phyloP scores from a whole-genome alignment of 306 rosid species.

The Trifolium pratense region DNA sequence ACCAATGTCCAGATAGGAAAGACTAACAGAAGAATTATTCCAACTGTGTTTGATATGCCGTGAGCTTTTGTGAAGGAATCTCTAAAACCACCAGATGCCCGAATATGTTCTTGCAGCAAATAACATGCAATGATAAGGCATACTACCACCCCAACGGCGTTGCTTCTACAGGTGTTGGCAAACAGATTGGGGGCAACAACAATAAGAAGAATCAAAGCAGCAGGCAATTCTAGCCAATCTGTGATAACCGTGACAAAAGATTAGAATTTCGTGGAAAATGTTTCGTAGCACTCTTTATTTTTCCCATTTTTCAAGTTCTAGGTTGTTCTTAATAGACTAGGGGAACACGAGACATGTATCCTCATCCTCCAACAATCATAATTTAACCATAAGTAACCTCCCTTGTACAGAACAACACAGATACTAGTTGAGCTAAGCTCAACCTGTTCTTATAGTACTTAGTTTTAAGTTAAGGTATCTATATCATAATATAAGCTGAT shows the following conservation, averaged over 20 bases:
- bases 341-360: background rate
- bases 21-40: slow-evolving; percentile 73
- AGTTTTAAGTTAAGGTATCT: too few species aligned
- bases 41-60: slow-evolving; percentile 75
- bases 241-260: slow-evolving; percentile 30
- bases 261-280: too few species aligned
- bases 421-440: too few species aligned
- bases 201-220: slow-evolving; percentile 63
- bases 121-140: slow-evolving; percentile 76
- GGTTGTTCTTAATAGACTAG: background rate
- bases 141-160: slow-evolving; percentile 56
- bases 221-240: slow-evolving; percentile 92
- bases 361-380: background rate
- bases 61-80: slow-evolving; percentile 73
- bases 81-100: slow-evolving; percentile 90
- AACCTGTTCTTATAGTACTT: too few species aligned
- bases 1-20: slow-evolving; percentile 83
- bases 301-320: background rate
- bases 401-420: too few species aligned
- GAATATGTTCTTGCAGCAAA: slow-evolving; percentile 90
- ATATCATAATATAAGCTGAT: too few species aligned
- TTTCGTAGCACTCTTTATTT: background rate
- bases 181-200: slow-evolving; percentile 76
- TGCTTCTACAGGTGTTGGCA: slow-evolving; percentile 55
- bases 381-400: too few species aligned